Percentiles rank a stretch among this genome's conserved stretches.
phyloP scores from a whole-genome alignment of 768 basidiomycete species.

The Termitomyces sp. region DNA sequence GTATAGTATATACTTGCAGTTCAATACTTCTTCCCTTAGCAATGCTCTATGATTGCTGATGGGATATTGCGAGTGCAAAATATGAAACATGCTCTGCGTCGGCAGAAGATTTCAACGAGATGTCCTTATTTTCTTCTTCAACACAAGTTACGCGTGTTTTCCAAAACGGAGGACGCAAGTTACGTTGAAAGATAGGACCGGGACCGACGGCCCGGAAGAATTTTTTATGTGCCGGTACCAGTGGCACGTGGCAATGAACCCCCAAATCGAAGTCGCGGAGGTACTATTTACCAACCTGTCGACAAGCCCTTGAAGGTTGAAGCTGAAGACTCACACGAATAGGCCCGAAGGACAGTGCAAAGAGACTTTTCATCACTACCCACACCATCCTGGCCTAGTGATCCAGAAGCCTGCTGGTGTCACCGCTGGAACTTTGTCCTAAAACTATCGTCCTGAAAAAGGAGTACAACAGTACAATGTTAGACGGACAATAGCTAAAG shows the following conservation, averaged over 20 bases:
- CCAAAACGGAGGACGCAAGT: too few relatives aligned
- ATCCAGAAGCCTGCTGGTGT: background rate
- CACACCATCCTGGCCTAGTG: background rate
- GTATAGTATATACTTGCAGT: background rate
- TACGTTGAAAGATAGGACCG: too few relatives aligned
- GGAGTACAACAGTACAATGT: background rate
- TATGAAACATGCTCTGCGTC: background rate
- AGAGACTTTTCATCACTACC: background rate
- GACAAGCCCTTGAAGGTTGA: background rate
- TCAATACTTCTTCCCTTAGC: background rate
- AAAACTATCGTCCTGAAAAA: background rate
- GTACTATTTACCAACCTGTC: background rate
- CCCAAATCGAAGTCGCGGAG: background rate
- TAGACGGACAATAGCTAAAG: background rate
- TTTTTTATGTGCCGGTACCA: background rate
- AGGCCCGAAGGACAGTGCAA: background rate
- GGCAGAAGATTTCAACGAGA: background rate
- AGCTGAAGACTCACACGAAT: background rate
- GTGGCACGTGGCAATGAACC: background rate
- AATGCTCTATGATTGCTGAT: background rate
- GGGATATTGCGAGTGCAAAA: background rate
- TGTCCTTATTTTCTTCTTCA: too few relatives aligned
- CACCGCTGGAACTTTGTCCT: background rate
- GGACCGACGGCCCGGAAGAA: background rate
- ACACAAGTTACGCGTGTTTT: too few relatives aligned